Evolutionary conservation across 257 asterid genomes (phyloP), one percentile per base, ranked within the genome.

Genomic region (Nicotiana tomentosiformis): DNA sequence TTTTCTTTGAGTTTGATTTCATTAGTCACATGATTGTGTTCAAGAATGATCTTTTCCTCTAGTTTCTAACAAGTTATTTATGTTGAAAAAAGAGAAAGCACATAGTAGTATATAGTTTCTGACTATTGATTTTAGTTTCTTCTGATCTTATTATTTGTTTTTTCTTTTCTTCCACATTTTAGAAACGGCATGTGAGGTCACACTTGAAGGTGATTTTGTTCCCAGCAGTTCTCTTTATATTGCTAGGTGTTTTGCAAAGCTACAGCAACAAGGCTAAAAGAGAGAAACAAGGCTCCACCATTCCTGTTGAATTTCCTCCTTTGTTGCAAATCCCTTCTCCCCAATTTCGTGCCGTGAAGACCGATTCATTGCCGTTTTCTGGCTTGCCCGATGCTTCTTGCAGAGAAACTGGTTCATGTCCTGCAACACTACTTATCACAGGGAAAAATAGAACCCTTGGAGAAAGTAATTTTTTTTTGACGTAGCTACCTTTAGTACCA

Each of bases 351-450:
- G 88, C 88, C 1, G 89, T 84, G 66, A 78, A n/a, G 80, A 64
- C 87, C 17, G 80, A 26, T 57, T 7, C 17, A 37, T 46, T 77
- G 33, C 80, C 84, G 11, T 84, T 32, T 32, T 14, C 64, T 7
- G 89, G 84, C 64, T 72, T 89, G 82, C 90, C 91, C 10, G 87
- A 85, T 81, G 81, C 77, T 20, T 84, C 91, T 58, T 89, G 91
- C 62, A 69, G 82, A 69, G 53, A 14, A 20, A 84, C 37, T 17
- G 86, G 77, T 37, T 87, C 89, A 68, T 89, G 91, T 81, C 90
- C 89, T 2, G 88, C 69, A 29, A 80, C 83, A 5, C 61, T 84
- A 46, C 90, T 89, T 7, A 15, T 85, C 23, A 89, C 91, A 10
- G 91, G 91, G 78, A 82, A 66, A 18, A 85, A 89, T 78, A 76